Conservation (phyloP, 306 rosid genomes). For the Rosa lucieae region DNA sequence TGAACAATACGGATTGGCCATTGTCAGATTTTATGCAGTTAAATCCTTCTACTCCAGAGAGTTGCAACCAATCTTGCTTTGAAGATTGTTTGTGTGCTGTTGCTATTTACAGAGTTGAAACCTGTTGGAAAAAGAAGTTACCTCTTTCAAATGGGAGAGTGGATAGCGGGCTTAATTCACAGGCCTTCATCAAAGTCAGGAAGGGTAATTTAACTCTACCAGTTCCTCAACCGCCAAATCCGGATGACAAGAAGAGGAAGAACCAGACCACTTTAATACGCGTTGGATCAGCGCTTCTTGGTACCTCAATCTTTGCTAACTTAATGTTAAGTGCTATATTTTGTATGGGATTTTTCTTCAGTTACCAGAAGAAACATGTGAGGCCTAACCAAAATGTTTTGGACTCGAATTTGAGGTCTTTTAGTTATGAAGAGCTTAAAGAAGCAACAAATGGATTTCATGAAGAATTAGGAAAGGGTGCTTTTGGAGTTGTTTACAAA, state of each 20-base stretch:
- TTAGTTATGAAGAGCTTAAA: slow-evolving; percentile 32
- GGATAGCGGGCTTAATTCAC: too few relatives aligned
- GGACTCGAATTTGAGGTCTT: slow-evolving; percentile 21
- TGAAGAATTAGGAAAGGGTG: slow-evolving; percentile 40
- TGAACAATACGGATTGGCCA: slow-evolving; percentile 37
- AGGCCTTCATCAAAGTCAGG: too few relatives aligned
- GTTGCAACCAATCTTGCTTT: too few relatives aligned
- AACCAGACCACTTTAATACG: not conserved
- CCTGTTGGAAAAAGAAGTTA: too few relatives aligned
- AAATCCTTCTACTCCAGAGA: not conserved
- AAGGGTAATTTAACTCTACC: too few relatives aligned
- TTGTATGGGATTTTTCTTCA: slow-evolving; percentile 7
- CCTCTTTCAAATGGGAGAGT: too few relatives aligned
- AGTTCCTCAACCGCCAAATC: too few relatives aligned
- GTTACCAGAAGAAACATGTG: slow-evolving; percentile 15
- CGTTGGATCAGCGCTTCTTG: slow-evolving; percentile 10
- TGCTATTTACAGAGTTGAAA: too few relatives aligned
- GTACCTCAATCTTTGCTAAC: slow-evolving; percentile 14
- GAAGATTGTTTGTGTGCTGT: too few relatives aligned
- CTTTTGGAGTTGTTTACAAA: slow-evolving; percentile 41
- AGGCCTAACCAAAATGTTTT: not conserved
- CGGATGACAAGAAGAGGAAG: too few relatives aligned
- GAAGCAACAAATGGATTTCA: slow-evolving; percentile 34
- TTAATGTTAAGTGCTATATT: not conserved
- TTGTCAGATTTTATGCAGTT: slow-evolving; percentile 19